Evolutionary conservation across 1,284 basidiomycete genomes (phyloP).

Genomic region (Ganoderma leucocontextum): DNA sequence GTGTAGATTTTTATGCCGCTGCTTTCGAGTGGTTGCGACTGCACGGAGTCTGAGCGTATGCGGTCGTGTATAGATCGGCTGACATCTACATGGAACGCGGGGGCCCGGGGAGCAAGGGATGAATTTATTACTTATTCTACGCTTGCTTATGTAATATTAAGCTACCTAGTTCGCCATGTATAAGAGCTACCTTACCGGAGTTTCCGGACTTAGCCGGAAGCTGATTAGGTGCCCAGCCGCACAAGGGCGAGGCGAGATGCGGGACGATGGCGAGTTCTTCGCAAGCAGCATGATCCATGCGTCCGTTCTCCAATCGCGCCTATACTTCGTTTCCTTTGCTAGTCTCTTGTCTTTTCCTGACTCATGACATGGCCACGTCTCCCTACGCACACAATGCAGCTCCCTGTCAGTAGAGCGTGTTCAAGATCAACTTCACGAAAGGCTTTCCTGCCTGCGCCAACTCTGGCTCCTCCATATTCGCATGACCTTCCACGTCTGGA

Average conservation of each 20-base stretch:
- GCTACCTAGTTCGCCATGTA: too few relatives aligned
- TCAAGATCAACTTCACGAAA: neutral
- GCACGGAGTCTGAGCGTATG: too few relatives aligned
- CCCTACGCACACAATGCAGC: slow-evolving; percentile 17
- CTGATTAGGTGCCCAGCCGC: neutral
- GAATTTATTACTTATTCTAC: too few relatives aligned
- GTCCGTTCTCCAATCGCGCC: slow-evolving; percentile 16
- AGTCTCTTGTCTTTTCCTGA: slow-evolving; percentile 9
- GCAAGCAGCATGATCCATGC: slow-evolving; percentile 27
- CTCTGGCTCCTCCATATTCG: neutral
- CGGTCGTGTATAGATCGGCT: too few relatives aligned
- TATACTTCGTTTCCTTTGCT: slow-evolving; percentile 3
- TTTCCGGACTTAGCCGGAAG: neutral
- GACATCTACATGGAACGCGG: too few relatives aligned
- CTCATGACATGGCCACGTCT: slow-evolving; percentile 30
- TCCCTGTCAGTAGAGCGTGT: slow-evolving; percentile 16
- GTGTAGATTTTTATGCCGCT: too few relatives aligned
- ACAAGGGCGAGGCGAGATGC: neutral
- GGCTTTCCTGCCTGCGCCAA: neutral
- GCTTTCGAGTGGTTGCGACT: too few relatives aligned
- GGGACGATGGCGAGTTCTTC: neutral
- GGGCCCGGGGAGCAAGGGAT: too few relatives aligned
- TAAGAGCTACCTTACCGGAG: neutral
- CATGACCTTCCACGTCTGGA: neutral
- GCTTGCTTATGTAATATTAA: too few relatives aligned